Evolutionary conservation across 768 basidiomycete species (phyloP).

Genomic region (Suillus hirtellus): DNA sequence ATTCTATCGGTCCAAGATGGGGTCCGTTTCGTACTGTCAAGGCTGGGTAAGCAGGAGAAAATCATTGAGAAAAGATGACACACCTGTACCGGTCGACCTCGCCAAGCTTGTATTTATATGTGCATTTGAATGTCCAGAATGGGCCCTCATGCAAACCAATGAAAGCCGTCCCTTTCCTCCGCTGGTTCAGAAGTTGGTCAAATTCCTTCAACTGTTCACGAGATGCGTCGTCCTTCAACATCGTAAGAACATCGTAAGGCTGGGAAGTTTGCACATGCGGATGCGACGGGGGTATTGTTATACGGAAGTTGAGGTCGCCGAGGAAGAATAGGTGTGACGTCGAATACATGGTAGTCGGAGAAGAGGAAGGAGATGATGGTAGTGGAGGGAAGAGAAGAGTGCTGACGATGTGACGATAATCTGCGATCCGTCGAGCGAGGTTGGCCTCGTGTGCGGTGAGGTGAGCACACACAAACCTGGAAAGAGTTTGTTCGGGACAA

Average conservation of each 20-base stretch:
- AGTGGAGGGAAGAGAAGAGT: conserved; percentile 74
- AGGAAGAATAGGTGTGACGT: conserved; percentile 92
- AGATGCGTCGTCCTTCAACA: conserved; percentile 47
- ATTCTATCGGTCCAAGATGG: conserved; percentile 96
- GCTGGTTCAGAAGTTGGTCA: conserved; percentile 71
- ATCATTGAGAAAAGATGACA: conserved; percentile 21
- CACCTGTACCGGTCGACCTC: conserved; percentile 83
- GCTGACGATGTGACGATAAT: conserved; percentile 81
- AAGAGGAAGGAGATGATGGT: conserved; percentile 36
- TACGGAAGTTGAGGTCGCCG: conserved; percentile 91
- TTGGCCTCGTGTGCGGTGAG: conserved; percentile 79
- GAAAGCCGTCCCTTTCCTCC: conserved; percentile 63
- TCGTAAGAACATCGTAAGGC: conserved; percentile 39
- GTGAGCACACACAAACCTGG: conserved; percentile 90
- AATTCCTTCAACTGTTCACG: conserved; percentile 66
- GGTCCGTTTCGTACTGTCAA: conserved; percentile 60
- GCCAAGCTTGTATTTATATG: conserved; percentile 84
- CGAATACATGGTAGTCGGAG: conserved; percentile 67
- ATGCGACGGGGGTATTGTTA: conserved; percentile 62
- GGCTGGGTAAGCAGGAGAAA: background rate
- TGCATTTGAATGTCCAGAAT: conserved; percentile 88
- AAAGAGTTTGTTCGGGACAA: conserved; percentile 8
- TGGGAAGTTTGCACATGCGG: conserved; percentile 38
- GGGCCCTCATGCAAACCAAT: conserved; percentile 81
- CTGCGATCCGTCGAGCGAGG: conserved; percentile 63